Evolutionary conservation across 192 early-diverging fungal species (phyloP).

Genomic region (Coemansia sp.): DNA sequence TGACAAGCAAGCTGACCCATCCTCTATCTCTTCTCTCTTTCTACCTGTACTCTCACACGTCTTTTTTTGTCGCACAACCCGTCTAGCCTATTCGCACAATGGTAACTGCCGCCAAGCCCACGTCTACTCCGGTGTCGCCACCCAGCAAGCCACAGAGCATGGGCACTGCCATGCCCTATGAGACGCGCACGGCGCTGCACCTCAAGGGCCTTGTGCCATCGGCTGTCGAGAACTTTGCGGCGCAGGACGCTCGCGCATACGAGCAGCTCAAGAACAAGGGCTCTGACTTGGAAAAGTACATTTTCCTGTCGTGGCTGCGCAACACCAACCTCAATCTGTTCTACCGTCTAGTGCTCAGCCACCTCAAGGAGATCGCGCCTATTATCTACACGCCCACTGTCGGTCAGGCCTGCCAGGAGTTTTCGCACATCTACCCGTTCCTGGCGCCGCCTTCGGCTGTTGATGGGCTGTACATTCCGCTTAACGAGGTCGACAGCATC

Average conservation of each 20-base stretch:
- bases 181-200: slow-evolving; percentile 63
- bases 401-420: slow-evolving; percentile 78
- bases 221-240: slow-evolving; percentile 70
- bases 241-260: slow-evolving; percentile 74
- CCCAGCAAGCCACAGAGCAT: slow-evolving; percentile 34
- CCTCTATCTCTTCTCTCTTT: slow-evolving; percentile 4
- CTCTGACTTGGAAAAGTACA: slow-evolving; percentile 76
- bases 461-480: slow-evolving; percentile 83
- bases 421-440: slow-evolving; percentile 84
- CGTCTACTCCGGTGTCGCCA: slow-evolving; percentile 8
- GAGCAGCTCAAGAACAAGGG: slow-evolving; percentile 68
- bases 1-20: slow-evolving; percentile 12
- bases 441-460: slow-evolving; percentile 67
- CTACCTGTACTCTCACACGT: slow-evolving; percentile 6
- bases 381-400: slow-evolving; percentile 81
- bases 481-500: slow-evolving; percentile 69
- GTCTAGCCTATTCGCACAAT: slow-evolving; percentile 38
- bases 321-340: slow-evolving; percentile 78
- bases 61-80: not conserved
- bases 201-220: slow-evolving; percentile 72
- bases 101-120: slow-evolving; percentile 31
- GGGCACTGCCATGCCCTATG: slow-evolving; percentile 43
- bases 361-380: slow-evolving; percentile 74
- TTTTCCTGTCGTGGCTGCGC: slow-evolving; percentile 77
- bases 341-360: slow-evolving; percentile 73